Base-by-base conservation (phyloP, 108 stramenopile species). In the Parietichytrium sp. region DNA sequence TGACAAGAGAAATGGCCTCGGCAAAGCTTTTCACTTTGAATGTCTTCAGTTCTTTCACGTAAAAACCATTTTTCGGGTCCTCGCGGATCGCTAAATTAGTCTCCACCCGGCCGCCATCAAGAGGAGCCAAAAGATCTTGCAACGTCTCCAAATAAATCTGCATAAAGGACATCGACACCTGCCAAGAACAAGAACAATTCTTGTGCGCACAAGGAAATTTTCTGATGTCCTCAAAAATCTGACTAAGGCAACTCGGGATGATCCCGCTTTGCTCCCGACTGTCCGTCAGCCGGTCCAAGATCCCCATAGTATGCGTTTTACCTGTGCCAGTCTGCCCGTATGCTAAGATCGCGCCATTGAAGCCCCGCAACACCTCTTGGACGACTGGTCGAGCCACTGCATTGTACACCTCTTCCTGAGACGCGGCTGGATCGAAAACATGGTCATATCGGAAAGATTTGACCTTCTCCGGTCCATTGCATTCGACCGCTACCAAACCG, bases 121-220 rank as follows among this genome's bases (percentile, higher is more conserved):
- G 15, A n/a, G 78, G 25, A 23, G 83, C 79, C 30, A 93, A 81
- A 30, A 93, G 82, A 83, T 93, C 93, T 18, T 80, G 61, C 16
- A 93, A 77, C 27, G 84, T 88, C 55, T 93, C 91, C n/a, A 85
- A 88, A 83, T 93, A 92, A 16, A 93, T 82, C 77, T 93, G 91
- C 26, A 92, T 54, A 84, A 82, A 82, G 7, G 81, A 82, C 10
- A 82, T 49, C 27, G 15, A 20, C 18, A 82, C 81, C 8, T 33
- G 36, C 61, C 61, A 72, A 6, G 15, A 33, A 38, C 61, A 72
- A 27, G 38, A 33, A 25, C 61, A 1, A 50, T 50, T 16, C n/a
- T 50, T 0, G 0, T 72, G 8, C 33, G 10, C n/a, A 0, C 61
- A 33, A 27, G 45, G 45, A 10, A 45, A 33, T 6, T 25, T 33